Conservation (phyloP, 768 basidiomycete species). For the Pisolithus orientalis region DNA sequence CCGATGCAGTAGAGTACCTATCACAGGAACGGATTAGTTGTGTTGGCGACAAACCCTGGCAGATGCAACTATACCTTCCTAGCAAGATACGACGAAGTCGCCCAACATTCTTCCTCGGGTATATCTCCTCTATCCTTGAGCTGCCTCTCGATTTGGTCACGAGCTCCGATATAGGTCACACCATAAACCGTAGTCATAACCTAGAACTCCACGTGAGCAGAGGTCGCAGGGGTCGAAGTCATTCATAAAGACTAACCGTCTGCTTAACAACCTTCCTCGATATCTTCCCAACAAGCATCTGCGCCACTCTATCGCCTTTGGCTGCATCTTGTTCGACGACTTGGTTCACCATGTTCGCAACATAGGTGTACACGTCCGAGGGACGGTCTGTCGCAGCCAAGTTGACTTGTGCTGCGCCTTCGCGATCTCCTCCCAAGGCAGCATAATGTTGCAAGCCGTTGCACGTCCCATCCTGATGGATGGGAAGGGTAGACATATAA, state of each 20-base stretch:
- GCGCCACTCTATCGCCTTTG: slow-evolving; percentile 47
- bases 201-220: slow-evolving; percentile 25
- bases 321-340: slow-evolving; percentile 51
- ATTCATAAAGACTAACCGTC: slow-evolving; percentile 50
- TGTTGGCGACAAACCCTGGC: neutral
- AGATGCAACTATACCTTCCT: slow-evolving; percentile 44
- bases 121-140: slow-evolving; percentile 71
- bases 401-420: slow-evolving; percentile 91
- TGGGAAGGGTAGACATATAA: slow-evolving; percentile 68
- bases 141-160: slow-evolving; percentile 91
- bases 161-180: slow-evolving; percentile 91
- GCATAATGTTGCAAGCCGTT: slow-evolving; percentile 99
- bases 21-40: neutral
- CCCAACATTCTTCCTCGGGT: slow-evolving; percentile 67
- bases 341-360: slow-evolving; percentile 79
- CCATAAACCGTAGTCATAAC: slow-evolving; percentile 99
- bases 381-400: slow-evolving; percentile 78
- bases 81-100: slow-evolving; percentile 72
- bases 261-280: slow-evolving; percentile 96
- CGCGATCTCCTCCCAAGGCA: slow-evolving; percentile 87
- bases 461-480: slow-evolving; percentile 98
- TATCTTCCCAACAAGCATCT: slow-evolving; percentile 67
- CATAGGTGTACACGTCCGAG: slow-evolving; percentile 91
- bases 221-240: neutral
- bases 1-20: slow-evolving; percentile 78